Evolutionary conservation across 257 asterid species (phyloP), one percentile per base, ranked within the genome.

Genomic region (Nicotiana undulata): DNA sequence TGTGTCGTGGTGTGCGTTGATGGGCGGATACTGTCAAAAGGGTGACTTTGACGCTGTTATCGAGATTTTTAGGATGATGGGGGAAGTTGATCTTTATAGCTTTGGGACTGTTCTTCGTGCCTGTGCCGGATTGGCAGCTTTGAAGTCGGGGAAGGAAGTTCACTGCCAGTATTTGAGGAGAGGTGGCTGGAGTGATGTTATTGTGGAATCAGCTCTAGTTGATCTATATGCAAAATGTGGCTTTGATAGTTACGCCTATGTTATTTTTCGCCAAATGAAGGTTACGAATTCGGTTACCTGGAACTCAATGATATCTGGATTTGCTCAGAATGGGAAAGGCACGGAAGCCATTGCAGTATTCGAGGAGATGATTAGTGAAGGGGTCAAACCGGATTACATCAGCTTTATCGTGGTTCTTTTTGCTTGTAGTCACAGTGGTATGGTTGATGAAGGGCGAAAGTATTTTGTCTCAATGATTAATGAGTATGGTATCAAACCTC

Each of bases 181-280:
- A 81, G 93, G 98, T 61, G 83, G 97, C 34, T 91, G 97, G 97
- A 88, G 89, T 60, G 95, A 93, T 74, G 90, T 95, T 16, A 91
- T 95, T 58, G 96, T 92, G 40, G 99, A 95, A 87, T 95, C 99
- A 6, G 97, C 99, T 77, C 80, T 95, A 44, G 96, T 95, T 29
- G 98, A 92, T 87, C 80, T 93, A 44, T 95, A 95, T 64, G 97
- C 99, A 44, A 93, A 92, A 86, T 93, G 99, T 79, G 98, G 99
- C 37, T 84, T 85, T 60, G 83, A 92, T 60, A 90, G 90, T 83
- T 91, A 83, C 24, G 99, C 97, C 44, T 63, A 87, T 83, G 64
- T 87, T 66, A 80, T 95, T 63, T 95, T 95, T 86, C 70, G 79
- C 77, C 86, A 86, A 70, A 93, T 90, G 98, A 85, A 84, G 9